A percentile compares a stretch with the other conserved stretches of the same genome.
These are phyloP conservation scores for Calophaca sinica DNA, from an alignment of 306 rosid genomes.

Conservation along the genomic window DNA sequence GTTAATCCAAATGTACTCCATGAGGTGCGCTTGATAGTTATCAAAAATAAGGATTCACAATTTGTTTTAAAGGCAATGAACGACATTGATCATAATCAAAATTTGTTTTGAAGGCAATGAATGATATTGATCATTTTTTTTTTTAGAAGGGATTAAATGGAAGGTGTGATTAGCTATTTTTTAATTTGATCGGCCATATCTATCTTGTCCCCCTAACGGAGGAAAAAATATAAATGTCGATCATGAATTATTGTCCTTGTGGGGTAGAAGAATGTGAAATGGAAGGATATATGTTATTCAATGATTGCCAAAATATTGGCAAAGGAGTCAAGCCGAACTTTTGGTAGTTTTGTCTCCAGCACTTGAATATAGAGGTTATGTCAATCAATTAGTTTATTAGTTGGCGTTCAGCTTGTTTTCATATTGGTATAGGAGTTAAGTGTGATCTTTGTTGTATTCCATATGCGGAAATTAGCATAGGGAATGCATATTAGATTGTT, in stretches of 20 bases:
- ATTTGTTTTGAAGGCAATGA: not conserved
- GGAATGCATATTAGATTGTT: too few relatives aligned
- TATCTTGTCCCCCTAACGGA: not conserved
- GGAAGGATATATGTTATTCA: not conserved
- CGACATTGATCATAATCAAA: not conserved
- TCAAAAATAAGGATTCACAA: not conserved
- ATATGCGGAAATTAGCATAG: not conserved
- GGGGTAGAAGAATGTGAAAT: not conserved
- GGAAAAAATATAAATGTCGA: too few relatives aligned
- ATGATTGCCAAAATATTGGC: not conserved
- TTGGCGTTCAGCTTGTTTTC: slow-evolving; percentile 23
- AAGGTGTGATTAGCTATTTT: not conserved
- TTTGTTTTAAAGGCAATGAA: not conserved
- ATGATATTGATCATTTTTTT: too few relatives aligned
- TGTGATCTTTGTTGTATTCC: slow-evolving; percentile 1
- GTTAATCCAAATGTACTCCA: slow-evolving; percentile 4
- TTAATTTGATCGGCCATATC: too few relatives aligned
- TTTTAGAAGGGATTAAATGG: too few relatives aligned
- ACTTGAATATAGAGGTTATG: not conserved
- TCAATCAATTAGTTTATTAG: not conserved
- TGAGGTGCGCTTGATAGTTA: not conserved
- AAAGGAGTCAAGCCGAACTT: not conserved
- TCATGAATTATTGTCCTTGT: not conserved
- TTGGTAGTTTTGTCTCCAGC: not conserved
- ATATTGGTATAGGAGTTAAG: not conserved